Conservation (phyloP, 75 land plant species). For the Selaginella moellendorffii region DNA sequence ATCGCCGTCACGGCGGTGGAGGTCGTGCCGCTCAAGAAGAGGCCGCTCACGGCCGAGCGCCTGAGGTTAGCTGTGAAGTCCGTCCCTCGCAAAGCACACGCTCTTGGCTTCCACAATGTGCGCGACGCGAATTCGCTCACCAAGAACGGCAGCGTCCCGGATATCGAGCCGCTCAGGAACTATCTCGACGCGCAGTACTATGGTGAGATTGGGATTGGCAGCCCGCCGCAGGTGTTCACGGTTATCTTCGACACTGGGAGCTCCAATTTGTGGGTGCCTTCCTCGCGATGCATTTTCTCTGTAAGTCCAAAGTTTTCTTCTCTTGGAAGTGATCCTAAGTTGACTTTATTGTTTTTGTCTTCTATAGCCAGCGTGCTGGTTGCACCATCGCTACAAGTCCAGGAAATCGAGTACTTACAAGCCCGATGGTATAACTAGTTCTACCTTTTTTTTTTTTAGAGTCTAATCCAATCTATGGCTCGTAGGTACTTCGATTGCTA, state of each 20-base stretch:
- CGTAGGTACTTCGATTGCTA: conserved; percentile 38
- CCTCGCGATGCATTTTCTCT: conserved; percentile 30
- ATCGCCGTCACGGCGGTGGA: not conserved
- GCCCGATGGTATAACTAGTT: not conserved
- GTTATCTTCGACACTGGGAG: conserved; percentile 35
- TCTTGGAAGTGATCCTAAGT: not conserved
- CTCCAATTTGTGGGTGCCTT: conserved; percentile 35
- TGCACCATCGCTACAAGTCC: not conserved
- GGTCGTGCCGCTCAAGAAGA: not conserved
- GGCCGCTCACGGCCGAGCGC: not conserved
- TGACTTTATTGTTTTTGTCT: not conserved
- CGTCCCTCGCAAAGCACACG: not conserved
- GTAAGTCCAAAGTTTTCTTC: conserved; percentile 6
- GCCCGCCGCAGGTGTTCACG: conserved; percentile 25
- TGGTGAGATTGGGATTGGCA: conserved; percentile 30
- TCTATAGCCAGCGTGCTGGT: conserved; percentile 3
- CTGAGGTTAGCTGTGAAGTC: not conserved
- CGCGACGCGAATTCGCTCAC: not conserved
- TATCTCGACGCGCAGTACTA: conserved; percentile 39
- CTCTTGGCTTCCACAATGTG: not conserved
- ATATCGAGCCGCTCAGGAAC: conserved; percentile 14
- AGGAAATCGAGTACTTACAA: not conserved
- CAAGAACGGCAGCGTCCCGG: not conserved
- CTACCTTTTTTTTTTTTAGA: too few species aligned
- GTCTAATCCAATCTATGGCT: too few species aligned